A percentile compares a stretch with the other conserved stretches of the same genome.
These are phyloP conservation scores for Epichloe uncinata DNA, from an alignment of 2,329 filamentous ascomycete species.

Conservation along the genomic window DNA sequence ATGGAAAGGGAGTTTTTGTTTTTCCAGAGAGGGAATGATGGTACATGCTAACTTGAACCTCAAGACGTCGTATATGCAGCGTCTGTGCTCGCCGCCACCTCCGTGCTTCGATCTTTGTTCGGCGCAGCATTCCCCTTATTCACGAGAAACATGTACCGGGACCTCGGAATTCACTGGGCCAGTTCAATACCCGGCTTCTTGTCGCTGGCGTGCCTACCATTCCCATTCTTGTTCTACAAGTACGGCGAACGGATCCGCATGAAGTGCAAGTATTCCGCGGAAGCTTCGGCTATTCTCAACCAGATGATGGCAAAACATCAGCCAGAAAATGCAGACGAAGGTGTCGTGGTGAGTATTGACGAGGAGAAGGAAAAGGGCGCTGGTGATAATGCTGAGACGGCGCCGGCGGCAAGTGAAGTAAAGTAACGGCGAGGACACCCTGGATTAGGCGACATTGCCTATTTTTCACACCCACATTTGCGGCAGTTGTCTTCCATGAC, in stretches of 20 bases:
- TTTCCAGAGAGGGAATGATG: too few relatives aligned
- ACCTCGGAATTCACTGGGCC: conserved; percentile 64
- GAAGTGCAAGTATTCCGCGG: conserved; percentile 56
- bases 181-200: conserved; percentile 62
- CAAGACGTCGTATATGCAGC: conserved; percentile 60
- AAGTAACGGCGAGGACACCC: not conserved
- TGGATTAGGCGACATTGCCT: too few relatives aligned
- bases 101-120: conserved; percentile 58
- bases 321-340: conserved; percentile 16
- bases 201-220: conserved; percentile 55
- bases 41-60: too few relatives aligned
- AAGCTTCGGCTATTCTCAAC: conserved; percentile 48
- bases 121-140: conserved; percentile 64
- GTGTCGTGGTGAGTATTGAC: conserved; percentile 12
- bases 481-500: too few relatives aligned
- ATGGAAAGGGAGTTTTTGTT: not conserved
- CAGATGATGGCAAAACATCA: conserved; percentile 24
- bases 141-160: conserved; percentile 43
- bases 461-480: too few relatives aligned
- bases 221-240: conserved; percentile 64
- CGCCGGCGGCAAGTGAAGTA: not conserved
- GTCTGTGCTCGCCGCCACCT: conserved; percentile 59
- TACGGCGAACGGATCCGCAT: conserved; percentile 51
- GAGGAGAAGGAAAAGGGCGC: conserved; percentile 12
- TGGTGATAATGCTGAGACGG: not conserved